A percentile compares a stretch with the other conserved stretches of the same genome.
These are phyloP conservation scores for Rosa chinensis DNA, from an alignment of 306 rosid genomes.

Conservation along the genomic window DNA sequence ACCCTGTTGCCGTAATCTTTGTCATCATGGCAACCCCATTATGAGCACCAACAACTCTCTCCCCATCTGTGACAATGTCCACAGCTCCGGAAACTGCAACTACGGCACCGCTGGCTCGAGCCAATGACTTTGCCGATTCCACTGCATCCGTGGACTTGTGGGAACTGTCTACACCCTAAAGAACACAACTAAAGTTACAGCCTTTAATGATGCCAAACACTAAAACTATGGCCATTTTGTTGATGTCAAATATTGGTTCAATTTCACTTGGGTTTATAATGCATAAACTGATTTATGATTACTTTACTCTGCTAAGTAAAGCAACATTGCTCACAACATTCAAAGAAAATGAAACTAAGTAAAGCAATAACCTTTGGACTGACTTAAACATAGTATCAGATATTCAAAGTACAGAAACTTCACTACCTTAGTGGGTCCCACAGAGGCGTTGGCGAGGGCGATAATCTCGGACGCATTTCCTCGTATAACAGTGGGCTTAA, in stretches of 20 bases:
- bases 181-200: background rate
- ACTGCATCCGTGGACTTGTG: conserved; percentile 79
- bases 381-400: background rate
- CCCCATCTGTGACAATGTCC: conserved; percentile 81
- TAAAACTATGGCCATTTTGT: background rate
- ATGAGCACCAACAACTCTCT: conserved; percentile 67
- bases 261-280: too few species aligned
- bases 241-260: too few species aligned
- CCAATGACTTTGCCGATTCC: conserved; percentile 75
- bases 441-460: conserved; percentile 55
- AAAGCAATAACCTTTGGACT: background rate
- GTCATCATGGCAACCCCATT: conserved; percentile 94
- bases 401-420: background rate
- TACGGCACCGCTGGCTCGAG: conserved; percentile 64
- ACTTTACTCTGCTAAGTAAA: too few species aligned
- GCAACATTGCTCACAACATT: too few species aligned
- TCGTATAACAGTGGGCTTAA: conserved; percentile 68
- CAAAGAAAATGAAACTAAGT: background rate
- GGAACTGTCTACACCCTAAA: conserved; percentile 72
- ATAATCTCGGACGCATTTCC: conserved; percentile 83
- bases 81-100: conserved; percentile 87
- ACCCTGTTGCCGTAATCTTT: conserved; percentile 83
- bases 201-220: background rate
- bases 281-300: too few species aligned
- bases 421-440: conserved; percentile 43